Evolutionary conservation across 2,329 filamentous ascomycete species (phyloP).

Genomic region (Arthrobotrys iridis): DNA sequence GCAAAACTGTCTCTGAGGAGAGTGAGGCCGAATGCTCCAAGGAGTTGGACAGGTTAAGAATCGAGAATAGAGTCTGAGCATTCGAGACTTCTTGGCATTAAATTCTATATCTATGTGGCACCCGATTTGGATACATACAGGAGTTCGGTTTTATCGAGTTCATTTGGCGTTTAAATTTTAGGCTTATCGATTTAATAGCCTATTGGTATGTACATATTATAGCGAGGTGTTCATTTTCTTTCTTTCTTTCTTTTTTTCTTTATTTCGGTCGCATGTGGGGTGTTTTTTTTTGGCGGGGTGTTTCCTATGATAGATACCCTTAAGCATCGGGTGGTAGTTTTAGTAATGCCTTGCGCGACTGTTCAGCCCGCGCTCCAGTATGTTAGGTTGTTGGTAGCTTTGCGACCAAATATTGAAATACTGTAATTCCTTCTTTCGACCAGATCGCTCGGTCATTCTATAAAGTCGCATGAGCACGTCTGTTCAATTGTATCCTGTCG

Average conservation of each 20-base stretch:
- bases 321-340: no score
- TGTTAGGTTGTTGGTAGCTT: no score
- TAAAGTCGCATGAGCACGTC: no score
- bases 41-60: background rate
- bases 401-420: no score
- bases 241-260: background rate
- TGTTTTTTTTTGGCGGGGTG: background rate
- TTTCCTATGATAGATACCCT: no score
- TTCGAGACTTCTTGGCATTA: background rate
- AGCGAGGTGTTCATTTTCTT: conserved; percentile 15
- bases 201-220: background rate
- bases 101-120: background rate
- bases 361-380: no score
- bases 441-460: no score
- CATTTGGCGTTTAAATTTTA: conserved; percentile 27
- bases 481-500: no score
- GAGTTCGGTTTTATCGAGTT: conserved; percentile 26
- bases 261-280: background rate
- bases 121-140: no score
- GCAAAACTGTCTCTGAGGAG: conserved; percentile 11
- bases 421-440: no score
- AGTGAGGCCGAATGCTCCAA: background rate
- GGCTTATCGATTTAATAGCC: background rate
- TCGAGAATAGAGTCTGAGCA: conserved; percentile 29
- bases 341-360: no score